Percentiles rank a stretch among this genome's conserved stretches.
Evolutionary conservation across 2,329 filamentous ascomycete genomes (phyloP).

Genomic region (Aspergillus japonicus): DNA sequence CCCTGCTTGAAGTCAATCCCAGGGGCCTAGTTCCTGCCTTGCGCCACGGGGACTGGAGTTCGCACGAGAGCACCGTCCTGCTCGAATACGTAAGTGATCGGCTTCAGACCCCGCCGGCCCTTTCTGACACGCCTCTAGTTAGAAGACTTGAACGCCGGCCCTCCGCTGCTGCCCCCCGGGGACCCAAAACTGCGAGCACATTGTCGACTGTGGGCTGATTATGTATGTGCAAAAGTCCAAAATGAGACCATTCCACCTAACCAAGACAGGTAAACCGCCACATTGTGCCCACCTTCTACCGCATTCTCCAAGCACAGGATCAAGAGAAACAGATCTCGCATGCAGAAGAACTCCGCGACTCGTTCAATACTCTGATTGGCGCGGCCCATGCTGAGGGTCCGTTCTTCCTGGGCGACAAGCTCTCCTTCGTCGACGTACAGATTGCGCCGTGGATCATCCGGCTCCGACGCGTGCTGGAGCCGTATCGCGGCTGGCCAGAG

Average conservation of each 20-base stretch:
- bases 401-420: slow-evolving; percentile 62
- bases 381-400: slow-evolving; percentile 62
- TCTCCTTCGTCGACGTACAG: slow-evolving; percentile 70
- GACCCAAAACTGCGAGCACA: slow-evolving; percentile 68
- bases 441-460: slow-evolving; percentile 73
- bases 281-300: slow-evolving; percentile 75
- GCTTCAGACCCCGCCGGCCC: not conserved
- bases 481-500: slow-evolving; percentile 65
- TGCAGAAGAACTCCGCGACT: slow-evolving; percentile 61
- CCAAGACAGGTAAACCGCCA: slow-evolving; percentile 66
- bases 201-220: slow-evolving; percentile 76
- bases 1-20: slow-evolving; percentile 72
- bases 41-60: slow-evolving; percentile 75
- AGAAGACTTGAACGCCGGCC: slow-evolving; percentile 66
- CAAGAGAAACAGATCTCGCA: slow-evolving; percentile 57
- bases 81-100: slow-evolving; percentile 70
- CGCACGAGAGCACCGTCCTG: slow-evolving; percentile 76
- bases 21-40: slow-evolving; percentile 74
- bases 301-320: slow-evolving; percentile 66
- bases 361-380: slow-evolving; percentile 62
- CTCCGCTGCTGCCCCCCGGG: slow-evolving; percentile 62
- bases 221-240: slow-evolving; percentile 49
- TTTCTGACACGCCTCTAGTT: slow-evolving; percentile 49
- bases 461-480: slow-evolving; percentile 63
- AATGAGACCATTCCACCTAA: slow-evolving; percentile 14